A percentile compares a stretch with the other conserved stretches of the same genome.
Conservation (phyloP, 2,329 filamentous ascomycete species). For the Fusarium equiseti region DNA sequence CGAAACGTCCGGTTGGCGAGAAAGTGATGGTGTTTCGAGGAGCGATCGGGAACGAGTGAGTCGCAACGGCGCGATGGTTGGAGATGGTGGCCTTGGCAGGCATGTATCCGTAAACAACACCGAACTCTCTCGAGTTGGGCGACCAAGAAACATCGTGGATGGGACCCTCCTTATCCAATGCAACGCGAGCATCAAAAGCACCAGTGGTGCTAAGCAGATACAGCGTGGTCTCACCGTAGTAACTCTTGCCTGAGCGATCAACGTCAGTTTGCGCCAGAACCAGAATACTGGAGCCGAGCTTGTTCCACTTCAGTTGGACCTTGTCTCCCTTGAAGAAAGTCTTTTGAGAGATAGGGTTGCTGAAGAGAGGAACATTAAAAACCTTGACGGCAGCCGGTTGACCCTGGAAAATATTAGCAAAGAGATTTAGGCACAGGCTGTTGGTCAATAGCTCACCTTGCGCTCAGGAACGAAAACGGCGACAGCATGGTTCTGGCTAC, state of each 20-base stretch:
- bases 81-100: slow-evolving; percentile 99
- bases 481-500: slow-evolving; percentile 84
- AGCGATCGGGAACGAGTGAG: slow-evolving; percentile 85
- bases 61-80: slow-evolving; percentile 85
- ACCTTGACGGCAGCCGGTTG: slow-evolving; percentile 95
- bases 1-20: slow-evolving; percentile 92
- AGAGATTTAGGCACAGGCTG: background rate
- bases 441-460: slow-evolving; percentile 70
- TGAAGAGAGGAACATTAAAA: slow-evolving; percentile 91
- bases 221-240: slow-evolving; percentile 98
- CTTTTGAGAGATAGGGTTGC: slow-evolving; percentile 89
- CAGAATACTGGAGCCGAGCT: slow-evolving; percentile 88
- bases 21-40: slow-evolving; percentile 96
- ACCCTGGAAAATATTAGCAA: slow-evolving; percentile 67
- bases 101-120: slow-evolving; percentile 98
- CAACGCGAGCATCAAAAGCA: slow-evolving; percentile 90
- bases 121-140: slow-evolving; percentile 96
- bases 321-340: slow-evolving; percentile 99
- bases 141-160: slow-evolving; percentile 99
- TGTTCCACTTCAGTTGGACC: slow-evolving; percentile 98
- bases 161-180: slow-evolving; percentile 95
- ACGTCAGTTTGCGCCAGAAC: slow-evolving; percentile 98
- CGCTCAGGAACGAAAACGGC: slow-evolving; percentile 96
- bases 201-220: slow-evolving; percentile 94
- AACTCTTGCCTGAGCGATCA: slow-evolving; percentile 98